Percentiles rank a stretch among this genome's conserved stretches.
Conservation (phyloP, 805 yeast genomes). For the Metschnikowia lunata region DNA sequence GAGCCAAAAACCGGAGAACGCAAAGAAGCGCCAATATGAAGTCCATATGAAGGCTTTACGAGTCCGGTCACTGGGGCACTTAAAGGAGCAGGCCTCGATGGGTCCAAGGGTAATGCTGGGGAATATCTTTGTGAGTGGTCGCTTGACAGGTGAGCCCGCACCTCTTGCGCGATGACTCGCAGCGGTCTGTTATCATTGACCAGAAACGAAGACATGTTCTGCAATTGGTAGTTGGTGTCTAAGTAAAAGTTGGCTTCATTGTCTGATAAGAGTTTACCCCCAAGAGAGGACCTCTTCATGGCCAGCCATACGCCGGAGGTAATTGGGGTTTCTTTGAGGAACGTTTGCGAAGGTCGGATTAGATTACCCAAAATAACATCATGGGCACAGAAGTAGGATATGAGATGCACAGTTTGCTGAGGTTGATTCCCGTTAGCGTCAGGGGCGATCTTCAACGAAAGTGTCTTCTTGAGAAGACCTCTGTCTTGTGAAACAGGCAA, state of each 20-base stretch:
- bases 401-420: constrained; percentile 58
- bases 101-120: constrained; percentile 1
- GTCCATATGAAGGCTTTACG: background rate
- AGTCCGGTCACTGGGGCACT: background rate
- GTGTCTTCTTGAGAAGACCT: constrained; percentile 81
- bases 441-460: constrained; percentile 52
- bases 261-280: constrained; percentile 49
- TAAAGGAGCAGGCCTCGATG: background rate
- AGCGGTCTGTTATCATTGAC: background rate
- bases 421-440: constrained; percentile 23
- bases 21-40: constrained; percentile 4
- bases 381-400: constrained; percentile 72
- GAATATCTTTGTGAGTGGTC: background rate
- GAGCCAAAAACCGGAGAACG: background rate
- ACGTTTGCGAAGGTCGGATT: constrained; percentile 52
- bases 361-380: constrained; percentile 64
- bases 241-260: constrained; percentile 48
- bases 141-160: background rate
- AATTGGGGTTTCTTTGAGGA: constrained; percentile 48
- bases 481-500: constrained; percentile 7
- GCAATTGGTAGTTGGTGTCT: constrained; percentile 42
- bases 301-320: constrained; percentile 50
- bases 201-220: constrained; percentile 25
- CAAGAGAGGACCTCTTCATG: constrained; percentile 53
- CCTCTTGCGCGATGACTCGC: background rate